Base-by-base conservation (phyloP, 176 grass and related monocot genomes). In the Dactylis glomerata region DNA sequence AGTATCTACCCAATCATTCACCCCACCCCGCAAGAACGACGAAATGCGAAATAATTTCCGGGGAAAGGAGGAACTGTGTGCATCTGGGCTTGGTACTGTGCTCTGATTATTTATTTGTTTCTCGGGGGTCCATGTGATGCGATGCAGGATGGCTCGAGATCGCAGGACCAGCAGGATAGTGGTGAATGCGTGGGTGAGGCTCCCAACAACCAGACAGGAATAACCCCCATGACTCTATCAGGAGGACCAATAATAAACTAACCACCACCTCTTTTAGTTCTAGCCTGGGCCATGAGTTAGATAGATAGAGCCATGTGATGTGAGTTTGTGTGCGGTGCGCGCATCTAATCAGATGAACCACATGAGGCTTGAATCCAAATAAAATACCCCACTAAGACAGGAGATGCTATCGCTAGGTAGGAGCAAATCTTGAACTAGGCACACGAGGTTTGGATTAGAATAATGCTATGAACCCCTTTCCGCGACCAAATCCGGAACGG, bases 131-230 rank as follows among this genome's bases (percentile, higher is more conserved):
- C 75, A 84, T 68, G 33, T 36, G 26, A 66, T 36, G 56, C 27
- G 65, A 47, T 54, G 57, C 27, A 68, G 55, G 68, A 71, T 31
- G 69, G 45, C 67, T 86, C 47, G 10, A 45, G 15, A 86, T 73
- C 69, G 61, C 46, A 34, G 79, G 63, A 86, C 74, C 79, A 86
- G 84, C 27, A 41, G 0, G 0, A n/a, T 2, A 4, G 33, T 0
- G 33, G n/a, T 82, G 64, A 64, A 77, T 73, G 79, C 56, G 80
- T 87, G 85, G 85, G 82, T 69, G 57, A 78, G 81, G 76, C 81
- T 42, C 85, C 85, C 89, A 91, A 84, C 81, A 69, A 87, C 81
- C 81, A 81, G 89, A 80, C 89, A 91, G 76, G 59, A 84, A 91
- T 68, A 80, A 81, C 34, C 81, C 68, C 59, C 52, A 73, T 69